These are phyloP conservation scores for Bruguiera hainesii DNA, from an alignment of 441 rosid genomes.

Conservation along the genomic window DNA sequence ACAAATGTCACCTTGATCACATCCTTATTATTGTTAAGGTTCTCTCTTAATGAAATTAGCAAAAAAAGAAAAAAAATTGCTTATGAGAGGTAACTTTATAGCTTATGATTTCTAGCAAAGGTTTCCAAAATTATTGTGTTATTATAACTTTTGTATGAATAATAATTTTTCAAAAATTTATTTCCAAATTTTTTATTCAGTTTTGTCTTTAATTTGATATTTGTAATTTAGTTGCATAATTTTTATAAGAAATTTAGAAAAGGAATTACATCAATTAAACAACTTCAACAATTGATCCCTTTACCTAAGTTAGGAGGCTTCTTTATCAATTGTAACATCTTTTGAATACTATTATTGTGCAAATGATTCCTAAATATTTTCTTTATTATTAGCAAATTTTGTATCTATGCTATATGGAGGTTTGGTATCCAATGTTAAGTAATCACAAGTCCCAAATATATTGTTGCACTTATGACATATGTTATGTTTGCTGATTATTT, in stretches of 20 bases:
- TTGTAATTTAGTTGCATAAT: background rate
- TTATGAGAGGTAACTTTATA: too few species aligned
- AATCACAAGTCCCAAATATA: background rate
- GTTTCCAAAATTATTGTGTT: background rate
- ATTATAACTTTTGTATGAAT: background rate
- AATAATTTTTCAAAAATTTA: background rate
- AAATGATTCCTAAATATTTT: background rate
- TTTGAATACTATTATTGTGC: background rate
- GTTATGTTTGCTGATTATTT: constrained; percentile 4
- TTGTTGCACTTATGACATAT: background rate
- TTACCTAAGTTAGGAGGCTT: background rate
- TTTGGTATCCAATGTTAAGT: background rate
- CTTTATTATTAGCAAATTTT: background rate
- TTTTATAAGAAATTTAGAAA: constrained; percentile 1
- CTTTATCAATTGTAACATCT: background rate
- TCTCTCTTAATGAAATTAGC: constrained; percentile 45
- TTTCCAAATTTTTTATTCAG: background rate
- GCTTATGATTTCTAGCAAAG: too few species aligned
- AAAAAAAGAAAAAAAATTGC: constrained; percentile 41
- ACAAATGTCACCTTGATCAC: constrained; percentile 72
- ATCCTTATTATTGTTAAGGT: constrained; percentile 84
- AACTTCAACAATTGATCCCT: background rate
- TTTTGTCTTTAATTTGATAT: background rate
- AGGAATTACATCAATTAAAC: background rate
- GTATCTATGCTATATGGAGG: background rate